Conservation (phyloP, 2,329 filamentous ascomycete species). For the Chaetomiaceae sp. region DNA sequence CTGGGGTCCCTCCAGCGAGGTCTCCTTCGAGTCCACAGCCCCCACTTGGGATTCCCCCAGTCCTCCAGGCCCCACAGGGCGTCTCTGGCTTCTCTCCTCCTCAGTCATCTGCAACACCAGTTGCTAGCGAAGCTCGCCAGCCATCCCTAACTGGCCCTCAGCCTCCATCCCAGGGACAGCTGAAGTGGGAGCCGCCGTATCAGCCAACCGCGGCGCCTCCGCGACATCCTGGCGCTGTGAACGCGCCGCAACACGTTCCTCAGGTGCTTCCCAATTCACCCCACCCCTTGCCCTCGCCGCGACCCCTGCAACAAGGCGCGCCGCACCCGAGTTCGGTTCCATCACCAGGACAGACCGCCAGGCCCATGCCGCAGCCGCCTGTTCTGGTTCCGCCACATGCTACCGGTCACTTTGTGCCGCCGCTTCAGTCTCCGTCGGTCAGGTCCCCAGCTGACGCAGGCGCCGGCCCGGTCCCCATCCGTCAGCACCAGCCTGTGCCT, state of each 20-base stretch:
- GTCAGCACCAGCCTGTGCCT: constrained; percentile 2
- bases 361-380: constrained; percentile 17
- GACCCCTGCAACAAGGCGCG: constrained; percentile 8
- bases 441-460: constrained; percentile 16
- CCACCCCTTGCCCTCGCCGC: constrained; percentile 8
- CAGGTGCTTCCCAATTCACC: background rate
- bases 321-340: constrained; percentile 12
- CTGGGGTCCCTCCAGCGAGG: background rate
- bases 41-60: constrained; percentile 23
- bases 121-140: constrained; percentile 17
- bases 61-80: constrained; percentile 36
- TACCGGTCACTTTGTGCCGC: constrained; percentile 31
- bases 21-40: constrained; percentile 15
- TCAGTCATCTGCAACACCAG: constrained; percentile 24
- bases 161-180: constrained; percentile 27
- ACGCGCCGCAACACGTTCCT: constrained; percentile 1
- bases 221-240: constrained; percentile 3
- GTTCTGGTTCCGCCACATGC: constrained; percentile 20
- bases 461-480: background rate
- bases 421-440: constrained; percentile 31
- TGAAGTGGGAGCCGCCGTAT: constrained; percentile 39
- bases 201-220: constrained; percentile 24
- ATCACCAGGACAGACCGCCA: constrained; percentile 16
- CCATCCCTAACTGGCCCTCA: constrained; percentile 21
- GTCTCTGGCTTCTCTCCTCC: constrained; percentile 28